Base-by-base conservation (phyloP, 305 asterid species). In the Fraxinus albicans region DNA sequence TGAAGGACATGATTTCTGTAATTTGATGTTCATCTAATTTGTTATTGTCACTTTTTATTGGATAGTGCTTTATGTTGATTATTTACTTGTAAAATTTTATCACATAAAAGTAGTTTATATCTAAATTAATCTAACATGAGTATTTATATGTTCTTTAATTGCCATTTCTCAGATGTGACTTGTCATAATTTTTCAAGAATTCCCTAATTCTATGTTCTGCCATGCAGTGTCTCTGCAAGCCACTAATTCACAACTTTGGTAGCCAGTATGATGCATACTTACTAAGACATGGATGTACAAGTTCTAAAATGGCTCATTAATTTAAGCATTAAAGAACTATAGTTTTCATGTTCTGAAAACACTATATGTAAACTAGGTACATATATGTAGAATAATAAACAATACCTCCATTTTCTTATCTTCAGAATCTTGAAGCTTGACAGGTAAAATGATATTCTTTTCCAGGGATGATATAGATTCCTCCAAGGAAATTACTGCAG, bases 381-480 rank as follows among this genome's bases (percentile, higher is more conserved):
- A 82, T 65, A 15, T 17, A 81, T 38, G 79, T 23, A 6, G 31
- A 58, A 67, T 65, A 84, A 72, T 77, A 47, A 69, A 44, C 78
- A 77, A 35, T 94, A 95, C 97, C 97, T 92, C 86, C 12, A 82
- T 7, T 75, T 90, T 88, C 79, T 86, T 87, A 27, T 83, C 86
- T 85, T 79, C 91, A 77, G 92, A 92, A 78, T 83, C 86, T 80
- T 87, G 94, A 84, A 87, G 79, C 88, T 91, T 91, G 84, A 89
- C 86, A 21, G 86, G 90, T 83, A 86, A 81, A 87, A 74, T 80
- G 38, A 96, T 84, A 78, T 84, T 91, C 75, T 89, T 86, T 89
- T 92, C 98, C 83, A 94, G 89, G 77, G 98, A 93, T 35, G 92
- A 90, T 83, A 95, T 85, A 33, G 91, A 90, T 87, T 88, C 91